A percentile compares a stretch with the other conserved stretches of the same genome.
Conservation (phyloP, 2,329 filamentous ascomycete genomes). For the Mollisia scopiformis region DNA sequence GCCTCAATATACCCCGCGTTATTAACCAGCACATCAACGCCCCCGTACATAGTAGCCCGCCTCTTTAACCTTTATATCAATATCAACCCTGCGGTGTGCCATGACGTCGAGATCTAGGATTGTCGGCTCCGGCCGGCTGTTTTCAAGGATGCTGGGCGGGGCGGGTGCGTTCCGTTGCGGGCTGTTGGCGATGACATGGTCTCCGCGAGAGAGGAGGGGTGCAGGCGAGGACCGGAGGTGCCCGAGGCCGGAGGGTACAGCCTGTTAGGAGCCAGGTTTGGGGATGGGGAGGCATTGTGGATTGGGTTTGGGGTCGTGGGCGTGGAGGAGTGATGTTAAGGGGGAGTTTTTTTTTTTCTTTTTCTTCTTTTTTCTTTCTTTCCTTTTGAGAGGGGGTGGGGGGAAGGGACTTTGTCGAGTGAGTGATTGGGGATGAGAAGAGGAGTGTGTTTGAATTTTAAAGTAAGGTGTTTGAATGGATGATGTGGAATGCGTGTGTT, state of each 20-base stretch:
- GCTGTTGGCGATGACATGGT: constrained; percentile 51
- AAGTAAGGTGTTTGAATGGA: no score
- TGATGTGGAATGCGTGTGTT: no score
- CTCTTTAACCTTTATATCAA: constrained; percentile 42
- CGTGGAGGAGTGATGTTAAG: no score
- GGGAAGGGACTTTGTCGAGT: no score
- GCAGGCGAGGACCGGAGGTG: constrained; percentile 1
- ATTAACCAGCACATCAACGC: constrained; percentile 41
- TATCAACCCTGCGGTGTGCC: constrained; percentile 35
- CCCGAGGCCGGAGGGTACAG: constrained; percentile 27
- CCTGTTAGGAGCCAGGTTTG: constrained; percentile 30
- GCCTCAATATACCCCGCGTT: constrained; percentile 36
- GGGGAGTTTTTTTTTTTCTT: no score
- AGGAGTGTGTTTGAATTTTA: no score
- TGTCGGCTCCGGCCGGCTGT: constrained; percentile 45
- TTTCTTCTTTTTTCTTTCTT: no score
- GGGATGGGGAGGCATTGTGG: no score
- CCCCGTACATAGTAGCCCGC: constrained; percentile 33
- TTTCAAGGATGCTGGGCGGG: constrained; percentile 45
- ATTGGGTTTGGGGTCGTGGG: no score
- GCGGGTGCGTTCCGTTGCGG: constrained; percentile 31
- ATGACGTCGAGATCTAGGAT: constrained; percentile 51
- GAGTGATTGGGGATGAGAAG: no score
- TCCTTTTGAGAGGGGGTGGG: no score
- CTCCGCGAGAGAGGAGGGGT: constrained; percentile 44